Evolutionary conservation across 129 eudicot species (phyloP), one percentile per base, ranked within the genome.

Genomic region (Sambucus nigra): DNA sequence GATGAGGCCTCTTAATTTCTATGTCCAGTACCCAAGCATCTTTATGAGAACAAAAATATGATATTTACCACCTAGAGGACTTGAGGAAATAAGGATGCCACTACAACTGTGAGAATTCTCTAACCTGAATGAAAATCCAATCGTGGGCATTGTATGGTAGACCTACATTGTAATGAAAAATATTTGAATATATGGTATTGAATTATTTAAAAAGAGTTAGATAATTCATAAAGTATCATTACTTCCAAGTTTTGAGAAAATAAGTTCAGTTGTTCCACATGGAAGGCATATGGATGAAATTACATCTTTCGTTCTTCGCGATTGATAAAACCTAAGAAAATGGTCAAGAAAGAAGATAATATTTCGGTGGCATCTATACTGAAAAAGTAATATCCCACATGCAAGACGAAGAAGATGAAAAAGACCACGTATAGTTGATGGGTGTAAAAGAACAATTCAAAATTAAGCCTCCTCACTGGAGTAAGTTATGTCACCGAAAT

Each of bases 11-110:
- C 77, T 76, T 49, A 88, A 76, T 52, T 75, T 83, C 33, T 62
- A 79, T 0, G 96, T 83, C 96, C 96, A 88, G 17, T 67, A 68
- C 25, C 96, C 96, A 51, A 83, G 91, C 64, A 83, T 87, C 67
- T 88, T 88, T 31, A 83, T 80, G 54, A 83, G 89, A 54, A 88
- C 61, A 0, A 87, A 66, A 25, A 88, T 57, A 75, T 83, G 89
- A 56, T 75, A 23, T 70, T 78, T 77, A 24, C 94, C 96, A 25
- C 75, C 94, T 25, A 83, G 55, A 57, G 97, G 94, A 53, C 94
- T 88, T 21, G 97, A 88, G 19, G 94, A 83, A 19, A 88, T 94
- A 88, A 17, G 97, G 92, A 63, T 88, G 97, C 97, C 97, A 88
- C 42, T 88, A 87, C 44, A 88, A 67, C 84, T 75, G 75, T 33